Evolutionary conservation across 495 filamentous ascomycete genomes (phyloP).

Genomic region (Pyrenopolyporus hunteri): DNA sequence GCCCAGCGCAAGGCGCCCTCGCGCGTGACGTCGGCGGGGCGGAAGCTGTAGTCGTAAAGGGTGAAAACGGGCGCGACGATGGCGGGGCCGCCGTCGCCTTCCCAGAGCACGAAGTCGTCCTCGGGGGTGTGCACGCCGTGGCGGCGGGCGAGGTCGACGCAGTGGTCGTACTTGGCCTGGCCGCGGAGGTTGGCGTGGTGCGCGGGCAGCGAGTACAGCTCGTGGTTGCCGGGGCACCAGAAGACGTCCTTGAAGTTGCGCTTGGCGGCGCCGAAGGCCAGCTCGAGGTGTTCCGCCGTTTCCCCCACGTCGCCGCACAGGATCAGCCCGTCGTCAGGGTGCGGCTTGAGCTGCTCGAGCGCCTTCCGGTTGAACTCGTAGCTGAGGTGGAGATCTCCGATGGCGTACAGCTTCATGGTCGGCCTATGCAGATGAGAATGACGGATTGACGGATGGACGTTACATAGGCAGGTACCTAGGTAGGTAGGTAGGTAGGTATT

Average conservation of each 20-base stretch:
- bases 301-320: conserved; percentile 46
- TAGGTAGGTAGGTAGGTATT: background rate
- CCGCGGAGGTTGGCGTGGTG: conserved; percentile 36
- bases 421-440: conserved; percentile 8
- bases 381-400: conserved; percentile 46
- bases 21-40: conserved; percentile 36
- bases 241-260: conserved; percentile 39
- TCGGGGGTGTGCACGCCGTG: conserved; percentile 45
- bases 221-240: conserved; percentile 47
- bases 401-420: conserved; percentile 46
- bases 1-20: conserved; percentile 41
- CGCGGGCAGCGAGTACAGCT: conserved; percentile 43
- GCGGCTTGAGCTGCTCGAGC: conserved; percentile 36
- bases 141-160: conserved; percentile 37
- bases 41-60: conserved; percentile 48
- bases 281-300: conserved; percentile 38
- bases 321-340: conserved; percentile 44
- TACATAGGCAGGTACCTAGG: no score
- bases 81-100: conserved; percentile 35
- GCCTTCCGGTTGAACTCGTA: conserved; percentile 42
- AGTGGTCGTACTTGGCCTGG: conserved; percentile 40
- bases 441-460: no score
- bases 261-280: conserved; percentile 37
- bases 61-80: conserved; percentile 43
- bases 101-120: conserved; percentile 43